Base-by-base conservation (phyloP, 164 flowering plant species). In the Chimonanthus praecox region DNA sequence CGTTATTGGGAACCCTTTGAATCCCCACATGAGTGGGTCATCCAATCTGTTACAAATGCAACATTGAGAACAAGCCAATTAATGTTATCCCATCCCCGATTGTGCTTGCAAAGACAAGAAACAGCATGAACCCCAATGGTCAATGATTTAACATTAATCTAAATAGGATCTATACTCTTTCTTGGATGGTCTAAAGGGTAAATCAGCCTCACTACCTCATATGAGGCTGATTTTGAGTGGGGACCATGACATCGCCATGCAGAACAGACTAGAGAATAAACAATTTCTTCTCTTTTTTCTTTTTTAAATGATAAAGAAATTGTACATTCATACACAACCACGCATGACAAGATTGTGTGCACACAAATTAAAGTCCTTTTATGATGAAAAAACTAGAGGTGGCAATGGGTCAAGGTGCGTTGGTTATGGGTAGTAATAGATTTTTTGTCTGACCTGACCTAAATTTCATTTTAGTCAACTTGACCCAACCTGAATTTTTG, bases 11-110 rank as follows among this genome's bases (percentile, higher is more conserved):
- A 93, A 92, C 62, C 92, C 97, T 82, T 84, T 88, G 78, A 90
- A 88, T 47, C 95, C 98, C 99, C 99, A 95, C 92, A 95, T 80
- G 16, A 90, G 78, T 5, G 99, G 99, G 71, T 93, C 98, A 82
- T 92, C 98, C 85, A 93, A 80, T 79, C 97, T 92, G 89, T 72
- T 47, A 69, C 49, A 50, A 13, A 5, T 3, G 3, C 60, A 54
- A 54, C 33, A 9, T 54, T 9, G 60, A 54, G 60, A 3, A 13
- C 1, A 16, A 54, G 15, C n/a, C 60, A 54, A 54, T 54, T 9
- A 54, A 54, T 54, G 60, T 54, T 9, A 9, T 1, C 15, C 15
- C 60, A 54, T 54, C 60, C 60, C 11, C n/a, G 3, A 54, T 54
- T 54, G 60, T 10, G 11, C 60, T 54, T 54, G 5, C 60, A 54